Evolutionary conservation across 768 basidiomycete genomes (phyloP).

Genomic region (Macrolepiota albuminosa): DNA sequence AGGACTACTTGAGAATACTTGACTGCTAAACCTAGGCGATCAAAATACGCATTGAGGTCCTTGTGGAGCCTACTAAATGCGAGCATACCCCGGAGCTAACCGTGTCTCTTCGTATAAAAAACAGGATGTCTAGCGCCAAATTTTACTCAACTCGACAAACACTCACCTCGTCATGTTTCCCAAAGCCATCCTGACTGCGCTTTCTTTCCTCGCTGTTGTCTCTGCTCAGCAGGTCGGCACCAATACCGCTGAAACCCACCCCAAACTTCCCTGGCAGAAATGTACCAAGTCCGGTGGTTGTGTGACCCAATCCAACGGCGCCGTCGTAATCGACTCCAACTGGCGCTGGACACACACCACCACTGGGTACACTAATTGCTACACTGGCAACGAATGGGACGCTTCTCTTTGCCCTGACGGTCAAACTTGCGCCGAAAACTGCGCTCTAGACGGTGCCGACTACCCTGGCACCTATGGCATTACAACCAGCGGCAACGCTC

Average conservation of each 20-base stretch:
- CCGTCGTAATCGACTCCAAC: constrained; percentile 50
- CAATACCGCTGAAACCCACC: background rate
- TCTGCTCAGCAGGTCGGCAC: constrained; percentile 20
- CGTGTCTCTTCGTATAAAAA: background rate
- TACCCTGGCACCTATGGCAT: background rate
- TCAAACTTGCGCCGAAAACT: background rate
- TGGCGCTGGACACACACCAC: constrained; percentile 51
- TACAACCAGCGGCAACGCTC: constrained; percentile 36
- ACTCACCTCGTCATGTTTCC: constrained; percentile 28
- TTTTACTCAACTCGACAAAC: background rate
- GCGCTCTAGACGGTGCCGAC: constrained; percentile 1
- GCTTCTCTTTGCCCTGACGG: background rate
- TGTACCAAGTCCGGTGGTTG: constrained; percentile 45
- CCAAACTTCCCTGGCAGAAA: constrained; percentile 23
- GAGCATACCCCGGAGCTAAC: background rate
- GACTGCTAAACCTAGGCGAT: background rate
- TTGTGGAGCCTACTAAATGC: background rate
- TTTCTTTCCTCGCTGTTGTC: constrained; percentile 30
- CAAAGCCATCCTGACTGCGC: constrained; percentile 30
- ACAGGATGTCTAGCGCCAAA: background rate
- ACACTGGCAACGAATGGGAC: constrained; percentile 33
- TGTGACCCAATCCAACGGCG: constrained; percentile 27
- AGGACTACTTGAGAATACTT: background rate
- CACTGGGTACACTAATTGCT: constrained; percentile 37
- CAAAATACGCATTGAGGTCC: background rate